Evolutionary conservation across 2,329 filamentous ascomycete genomes (phyloP).

Genomic region (Westerdykella aurantiaca): DNA sequence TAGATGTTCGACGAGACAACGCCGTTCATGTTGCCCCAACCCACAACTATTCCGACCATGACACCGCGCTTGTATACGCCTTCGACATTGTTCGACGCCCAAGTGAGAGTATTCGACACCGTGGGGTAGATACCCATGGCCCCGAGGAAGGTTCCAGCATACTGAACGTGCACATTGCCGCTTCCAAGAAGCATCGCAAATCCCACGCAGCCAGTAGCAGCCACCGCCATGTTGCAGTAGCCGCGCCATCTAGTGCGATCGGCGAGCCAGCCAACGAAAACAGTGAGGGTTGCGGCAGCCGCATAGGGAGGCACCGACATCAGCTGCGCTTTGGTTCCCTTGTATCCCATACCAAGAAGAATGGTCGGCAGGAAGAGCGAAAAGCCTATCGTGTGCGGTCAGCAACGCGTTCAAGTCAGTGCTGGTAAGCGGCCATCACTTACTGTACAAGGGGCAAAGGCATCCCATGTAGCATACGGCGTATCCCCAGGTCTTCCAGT

Average conservation of each 20-base stretch:
- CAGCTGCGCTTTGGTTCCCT: constrained; percentile 60
- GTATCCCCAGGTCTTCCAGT: constrained; percentile 48
- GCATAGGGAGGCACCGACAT: constrained; percentile 73
- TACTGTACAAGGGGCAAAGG: constrained; percentile 38
- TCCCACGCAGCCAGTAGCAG: constrained; percentile 66
- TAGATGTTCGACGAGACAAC: constrained; percentile 82
- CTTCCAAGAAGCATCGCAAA: constrained; percentile 74
- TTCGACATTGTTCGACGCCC: constrained; percentile 84
- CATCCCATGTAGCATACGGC: constrained; percentile 62
- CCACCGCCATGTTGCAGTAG: constrained; percentile 70
- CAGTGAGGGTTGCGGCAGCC: constrained; percentile 62
- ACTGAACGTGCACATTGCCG: constrained; percentile 61
- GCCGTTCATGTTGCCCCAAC: constrained; percentile 86
- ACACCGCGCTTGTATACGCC: constrained; percentile 92
- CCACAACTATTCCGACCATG: constrained; percentile 81
- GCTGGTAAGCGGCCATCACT: constrained; percentile 9
- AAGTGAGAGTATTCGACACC: constrained; percentile 80
- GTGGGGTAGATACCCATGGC: constrained; percentile 85
- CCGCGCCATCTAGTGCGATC: constrained; percentile 70
- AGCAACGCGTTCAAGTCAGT: not conserved
- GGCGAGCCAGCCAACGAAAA: constrained; percentile 65
- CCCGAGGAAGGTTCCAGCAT: constrained; percentile 77
- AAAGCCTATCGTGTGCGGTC: not conserved
- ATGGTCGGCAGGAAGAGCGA: constrained; percentile 41
- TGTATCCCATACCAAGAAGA: constrained; percentile 46